phyloP scores from a whole-genome alignment of 2,329 filamentous ascomycete genomes.

The Atkinsonella texensis region DNA sequence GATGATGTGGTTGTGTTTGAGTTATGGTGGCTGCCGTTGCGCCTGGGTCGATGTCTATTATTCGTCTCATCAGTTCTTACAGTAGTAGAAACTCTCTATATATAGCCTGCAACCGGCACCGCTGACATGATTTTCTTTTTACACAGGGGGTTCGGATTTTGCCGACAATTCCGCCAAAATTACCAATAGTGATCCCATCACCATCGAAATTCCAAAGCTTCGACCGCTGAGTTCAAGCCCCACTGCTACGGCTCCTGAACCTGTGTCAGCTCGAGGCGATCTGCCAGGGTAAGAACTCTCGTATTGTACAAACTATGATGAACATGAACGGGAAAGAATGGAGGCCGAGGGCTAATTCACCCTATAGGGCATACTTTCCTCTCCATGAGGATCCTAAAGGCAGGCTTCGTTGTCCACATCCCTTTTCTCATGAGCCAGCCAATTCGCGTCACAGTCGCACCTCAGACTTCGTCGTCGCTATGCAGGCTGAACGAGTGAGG shows the following conservation, averaged over 20 bases:
- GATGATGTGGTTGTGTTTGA: constrained; percentile 7
- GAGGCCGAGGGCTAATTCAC: neutral
- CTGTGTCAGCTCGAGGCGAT: constrained; percentile 46
- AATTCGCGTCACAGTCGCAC: constrained; percentile 25
- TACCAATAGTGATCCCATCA: constrained; percentile 34
- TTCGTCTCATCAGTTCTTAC: neutral
- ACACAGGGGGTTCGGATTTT: constrained; percentile 4
- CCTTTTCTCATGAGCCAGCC: constrained; percentile 33
- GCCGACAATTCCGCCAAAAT: constrained; percentile 8
- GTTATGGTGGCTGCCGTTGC: neutral
- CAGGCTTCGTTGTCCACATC: constrained; percentile 37
- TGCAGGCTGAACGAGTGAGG: constrained; percentile 14
- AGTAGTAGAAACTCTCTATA: neutral
- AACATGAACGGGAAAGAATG: neutral
- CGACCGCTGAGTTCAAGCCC: constrained; percentile 28
- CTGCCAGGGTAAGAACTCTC: constrained; percentile 37
- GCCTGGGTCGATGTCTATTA: constrained; percentile 4
- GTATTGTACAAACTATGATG: neutral
- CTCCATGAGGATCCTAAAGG: constrained; percentile 41
- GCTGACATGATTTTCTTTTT: neutral
- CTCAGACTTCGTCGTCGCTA: constrained; percentile 17
- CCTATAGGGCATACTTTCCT: constrained; percentile 45
- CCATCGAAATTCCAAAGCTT: constrained; percentile 36
- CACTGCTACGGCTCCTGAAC: constrained; percentile 32
- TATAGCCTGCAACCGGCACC: neutral